Conservation (phyloP, 2,329 filamentous ascomycete genomes). For the Zasmidium angulare region DNA sequence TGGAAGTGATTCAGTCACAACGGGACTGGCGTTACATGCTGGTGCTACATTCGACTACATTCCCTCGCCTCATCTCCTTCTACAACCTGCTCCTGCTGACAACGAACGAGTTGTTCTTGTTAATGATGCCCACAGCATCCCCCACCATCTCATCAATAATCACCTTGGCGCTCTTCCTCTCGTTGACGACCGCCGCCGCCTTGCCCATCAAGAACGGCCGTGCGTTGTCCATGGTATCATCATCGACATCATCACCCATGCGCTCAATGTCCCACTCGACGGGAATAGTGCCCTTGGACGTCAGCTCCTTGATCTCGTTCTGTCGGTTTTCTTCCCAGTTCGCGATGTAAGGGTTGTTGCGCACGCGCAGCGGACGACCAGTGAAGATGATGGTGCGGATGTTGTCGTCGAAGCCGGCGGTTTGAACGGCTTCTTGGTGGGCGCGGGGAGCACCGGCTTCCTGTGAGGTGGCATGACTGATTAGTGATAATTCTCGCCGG, state of each 20-base stretch:
- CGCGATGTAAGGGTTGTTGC: conserved; percentile 88
- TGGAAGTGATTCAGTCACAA: no score
- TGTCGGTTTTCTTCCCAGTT: conserved; percentile 95
- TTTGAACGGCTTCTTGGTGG: conserved; percentile 93
- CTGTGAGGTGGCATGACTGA: conserved; percentile 8
- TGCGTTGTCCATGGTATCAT: conserved; percentile 88
- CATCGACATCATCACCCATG: conserved; percentile 63
- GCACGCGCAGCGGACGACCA: conserved; percentile 87
- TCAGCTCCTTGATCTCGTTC: conserved; percentile 89
- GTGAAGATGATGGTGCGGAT: conserved; percentile 98
- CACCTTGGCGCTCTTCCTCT: conserved; percentile 84
- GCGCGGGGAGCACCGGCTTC: conserved; percentile 91
- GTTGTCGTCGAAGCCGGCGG: conserved; percentile 91
- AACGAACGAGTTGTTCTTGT: conserved; percentile 28
- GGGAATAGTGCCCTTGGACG: conserved; percentile 83
- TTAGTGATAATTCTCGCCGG: conserved; percentile 7
- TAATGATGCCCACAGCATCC: conserved; percentile 58
- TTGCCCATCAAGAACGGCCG: conserved; percentile 95
- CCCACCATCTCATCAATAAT: conserved; percentile 92
- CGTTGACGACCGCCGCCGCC: conserved; percentile 88
- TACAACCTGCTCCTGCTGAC: conserved; percentile 39
- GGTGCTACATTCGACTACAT: not conserved
- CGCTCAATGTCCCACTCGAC: conserved; percentile 94
- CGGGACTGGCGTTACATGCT: not conserved
- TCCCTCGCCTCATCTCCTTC: conserved; percentile 2